Evolutionary conservation across 805 yeast genomes (phyloP).

Genomic region (Ogataea ramenticola): DNA sequence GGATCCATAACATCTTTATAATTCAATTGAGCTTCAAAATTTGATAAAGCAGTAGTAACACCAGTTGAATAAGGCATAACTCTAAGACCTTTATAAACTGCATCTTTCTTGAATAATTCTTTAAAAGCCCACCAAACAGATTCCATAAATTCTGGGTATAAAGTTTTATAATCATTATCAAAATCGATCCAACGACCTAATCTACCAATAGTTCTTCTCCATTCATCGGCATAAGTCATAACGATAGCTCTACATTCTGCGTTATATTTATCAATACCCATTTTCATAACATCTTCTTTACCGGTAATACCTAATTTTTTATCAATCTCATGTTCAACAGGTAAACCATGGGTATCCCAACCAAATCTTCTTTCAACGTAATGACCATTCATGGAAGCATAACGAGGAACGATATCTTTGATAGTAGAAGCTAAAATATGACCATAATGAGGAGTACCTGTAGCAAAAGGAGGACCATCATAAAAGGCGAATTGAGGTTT

Average conservation of each 20-base stretch:
- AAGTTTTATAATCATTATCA: slow-evolving; percentile 95
- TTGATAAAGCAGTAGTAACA: slow-evolving; percentile 90
- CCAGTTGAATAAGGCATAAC: slow-evolving; percentile 99
- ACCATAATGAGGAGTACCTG: slow-evolving; percentile 99
- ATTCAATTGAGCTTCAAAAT: slow-evolving; percentile 97
- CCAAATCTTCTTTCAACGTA: slow-evolving; percentile 97
- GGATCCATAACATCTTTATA: slow-evolving; percentile 97
- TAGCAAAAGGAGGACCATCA: slow-evolving; percentile 99
- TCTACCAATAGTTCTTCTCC: slow-evolving; percentile 91
- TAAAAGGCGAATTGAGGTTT: slow-evolving; percentile 86
- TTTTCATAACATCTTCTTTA: slow-evolving; percentile 86
- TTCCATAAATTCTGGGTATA: slow-evolving; percentile 95
- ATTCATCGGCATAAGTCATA: slow-evolving; percentile 92
- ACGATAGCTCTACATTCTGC: slow-evolving; percentile 94
- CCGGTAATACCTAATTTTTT: slow-evolving; percentile 90
- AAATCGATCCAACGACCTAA: slow-evolving; percentile 99
- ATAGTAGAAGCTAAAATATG: slow-evolving; percentile 95
- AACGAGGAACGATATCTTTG: slow-evolving; percentile 95
- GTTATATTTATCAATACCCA: slow-evolving; percentile 93
- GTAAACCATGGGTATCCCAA: slow-evolving; percentile 99
- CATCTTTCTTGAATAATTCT: slow-evolving; percentile 74
- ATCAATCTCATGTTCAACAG: slow-evolving; percentile 98
- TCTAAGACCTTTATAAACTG: slow-evolving; percentile 90
- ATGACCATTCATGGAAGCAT: slow-evolving; percentile 95
- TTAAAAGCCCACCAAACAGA: slow-evolving; percentile 99